Base-by-base conservation (phyloP, 2,329 filamentous ascomycete species). In the Colletotrichum somersetense region DNA sequence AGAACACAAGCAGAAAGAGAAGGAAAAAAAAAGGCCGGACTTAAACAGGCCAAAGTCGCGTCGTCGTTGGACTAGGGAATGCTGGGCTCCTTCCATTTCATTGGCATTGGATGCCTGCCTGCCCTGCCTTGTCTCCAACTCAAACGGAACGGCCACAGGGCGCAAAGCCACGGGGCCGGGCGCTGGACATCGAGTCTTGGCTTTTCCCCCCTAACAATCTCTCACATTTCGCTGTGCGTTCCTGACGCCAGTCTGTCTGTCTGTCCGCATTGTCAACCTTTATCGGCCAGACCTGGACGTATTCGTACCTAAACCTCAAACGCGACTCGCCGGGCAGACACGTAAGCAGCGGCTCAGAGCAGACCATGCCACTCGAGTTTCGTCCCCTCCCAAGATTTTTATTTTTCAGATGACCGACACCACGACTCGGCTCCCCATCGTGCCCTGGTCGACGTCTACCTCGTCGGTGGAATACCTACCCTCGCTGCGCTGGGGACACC, bases 251-350 rank as follows among this genome's bases (percentile, higher is more conserved):
- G 38, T 59, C 40, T 6, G 38, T 59, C 40, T 6, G 38, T 59
- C 40, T 6, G n/a, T 30, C 55, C 30, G 10, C 65, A 7, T 56
- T 46, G 14, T 20, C 33, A 20, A 46, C 62, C 16, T 20, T 40
- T 16, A 10, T 42, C 33, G 26, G 30, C 48, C 50, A 71, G 11
- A 46, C 53, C 14, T 16, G 12, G 35, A 16, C 16, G 26, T 35
- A 40, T 26, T 58, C 57, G 61, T 16, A 44, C 48, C 58, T 44
- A 58, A 57, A 23, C 50, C 53, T 72, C 65, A 72, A 72, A 72
- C 69, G 66, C 53, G 66, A 59, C 68, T 53, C 65, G 64, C 65
- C 44, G 52, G 58, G 57, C 44, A 44, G 42, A 53, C 62, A 63
- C 58, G 69, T 66, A 63, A 59, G 67, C 55, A 56, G 55, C 20